These are phyloP conservation scores for Solanum clarkiae DNA, from an alignment of 257 asterid species.

Conservation along the genomic window DNA sequence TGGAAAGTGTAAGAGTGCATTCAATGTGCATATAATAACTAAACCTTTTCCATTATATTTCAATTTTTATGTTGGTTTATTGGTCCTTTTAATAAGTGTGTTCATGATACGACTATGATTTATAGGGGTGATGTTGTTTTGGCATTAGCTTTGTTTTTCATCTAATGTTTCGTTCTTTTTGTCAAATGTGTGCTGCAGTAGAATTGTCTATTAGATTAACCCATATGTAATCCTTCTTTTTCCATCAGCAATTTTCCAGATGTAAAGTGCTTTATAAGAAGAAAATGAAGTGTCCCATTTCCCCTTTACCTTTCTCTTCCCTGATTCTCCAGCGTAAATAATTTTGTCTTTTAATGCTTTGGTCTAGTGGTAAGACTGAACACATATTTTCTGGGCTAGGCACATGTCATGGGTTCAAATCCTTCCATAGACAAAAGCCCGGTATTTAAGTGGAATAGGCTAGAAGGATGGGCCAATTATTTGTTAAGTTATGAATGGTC, in stretches of 20 bases:
- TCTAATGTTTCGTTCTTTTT: not conserved
- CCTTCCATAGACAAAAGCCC: not conserved
- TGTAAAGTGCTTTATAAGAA: not conserved
- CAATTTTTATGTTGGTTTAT: not conserved
- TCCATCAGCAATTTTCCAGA: not conserved
- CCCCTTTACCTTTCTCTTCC: not conserved
- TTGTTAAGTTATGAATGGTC: not conserved
- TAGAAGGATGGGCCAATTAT: not conserved
- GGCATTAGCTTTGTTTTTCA: not conserved
- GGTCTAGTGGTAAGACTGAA: not conserved
- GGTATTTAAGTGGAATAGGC: not conserved
- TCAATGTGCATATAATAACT: not conserved
- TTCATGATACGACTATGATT: not conserved
- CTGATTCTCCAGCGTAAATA: not conserved
- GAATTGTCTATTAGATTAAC: not conserved
- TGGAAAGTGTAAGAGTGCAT: not conserved
- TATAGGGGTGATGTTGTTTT: not conserved
- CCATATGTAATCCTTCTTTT: not conserved
- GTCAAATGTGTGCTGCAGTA: not conserved
- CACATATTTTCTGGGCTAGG: not conserved
- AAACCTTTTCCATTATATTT: not conserved
- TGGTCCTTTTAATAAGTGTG: not conserved
- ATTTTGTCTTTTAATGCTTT: not conserved
- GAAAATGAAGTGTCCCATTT: not conserved
- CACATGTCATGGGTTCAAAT: not conserved